Evolutionary conservation across 2,329 filamentous ascomycete genomes (phyloP).

Genomic region (Gnomoniopsis smithogilvyi): DNA sequence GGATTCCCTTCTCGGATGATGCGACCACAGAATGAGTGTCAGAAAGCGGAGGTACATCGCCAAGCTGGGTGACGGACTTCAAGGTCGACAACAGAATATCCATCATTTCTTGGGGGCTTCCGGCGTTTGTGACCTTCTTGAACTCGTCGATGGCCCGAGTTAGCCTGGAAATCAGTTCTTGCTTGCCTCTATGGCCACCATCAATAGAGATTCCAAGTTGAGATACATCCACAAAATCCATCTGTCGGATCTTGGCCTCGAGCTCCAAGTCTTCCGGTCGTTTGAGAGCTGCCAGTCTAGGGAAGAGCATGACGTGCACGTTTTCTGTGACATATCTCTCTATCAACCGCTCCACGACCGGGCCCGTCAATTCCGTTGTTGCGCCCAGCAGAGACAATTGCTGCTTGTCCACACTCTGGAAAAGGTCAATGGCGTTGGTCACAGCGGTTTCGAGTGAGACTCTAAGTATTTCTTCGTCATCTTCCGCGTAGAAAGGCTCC

Average conservation of each 20-base stretch:
- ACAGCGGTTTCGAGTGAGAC: constrained; percentile 88
- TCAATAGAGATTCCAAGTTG: constrained; percentile 89
- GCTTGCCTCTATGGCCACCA: constrained; percentile 73
- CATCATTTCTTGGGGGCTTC: constrained; percentile 86
- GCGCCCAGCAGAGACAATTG: constrained; percentile 88
- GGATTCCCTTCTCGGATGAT: constrained; percentile 49
- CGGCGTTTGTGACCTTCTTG: constrained; percentile 74
- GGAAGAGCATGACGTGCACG: constrained; percentile 86
- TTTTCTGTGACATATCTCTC: constrained; percentile 94
- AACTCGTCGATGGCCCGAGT: constrained; percentile 83
- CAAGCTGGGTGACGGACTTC: constrained; percentile 74
- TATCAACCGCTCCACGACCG: constrained; percentile 87
- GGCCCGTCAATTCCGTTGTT: constrained; percentile 89
- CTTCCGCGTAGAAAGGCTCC: constrained; percentile 72
- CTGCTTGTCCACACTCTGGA: constrained; percentile 93
- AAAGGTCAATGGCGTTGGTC: constrained; percentile 89
- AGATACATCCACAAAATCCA: constrained; percentile 90
- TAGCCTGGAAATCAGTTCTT: constrained; percentile 74
- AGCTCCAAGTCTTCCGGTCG: constrained; percentile 81
- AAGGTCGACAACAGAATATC: constrained; percentile 75
- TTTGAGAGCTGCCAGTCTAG: constrained; percentile 73
- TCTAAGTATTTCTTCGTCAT: constrained; percentile 89
- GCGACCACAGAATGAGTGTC: constrained; percentile 32
- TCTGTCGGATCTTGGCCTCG: constrained; percentile 85
- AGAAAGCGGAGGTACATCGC: constrained; percentile 40